These are phyloP conservation scores for Fusarium brachygibbosum DNA, from an alignment of 2,329 filamentous ascomycete genomes.

Conservation along the genomic window DNA sequence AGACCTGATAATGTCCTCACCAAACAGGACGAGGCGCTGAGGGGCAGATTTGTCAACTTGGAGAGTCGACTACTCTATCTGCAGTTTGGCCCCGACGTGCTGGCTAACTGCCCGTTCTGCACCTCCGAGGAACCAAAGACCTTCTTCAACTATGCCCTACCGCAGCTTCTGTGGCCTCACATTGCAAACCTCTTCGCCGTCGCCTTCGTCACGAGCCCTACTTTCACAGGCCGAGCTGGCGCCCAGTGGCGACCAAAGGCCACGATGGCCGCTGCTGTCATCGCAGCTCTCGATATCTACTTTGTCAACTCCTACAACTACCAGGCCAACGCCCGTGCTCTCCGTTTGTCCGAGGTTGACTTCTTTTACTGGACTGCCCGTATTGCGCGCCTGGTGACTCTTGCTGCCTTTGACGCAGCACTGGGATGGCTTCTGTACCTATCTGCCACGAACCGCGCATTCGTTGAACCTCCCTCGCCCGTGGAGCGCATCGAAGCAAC, in stretches of 20 bases:
- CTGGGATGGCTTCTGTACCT: conserved; percentile 79
- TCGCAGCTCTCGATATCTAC: conserved; percentile 76
- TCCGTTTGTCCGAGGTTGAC: conserved; percentile 74
- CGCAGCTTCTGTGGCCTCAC: conserved; percentile 81
- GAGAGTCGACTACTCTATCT: conserved; percentile 85
- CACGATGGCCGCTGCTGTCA: conserved; percentile 70
- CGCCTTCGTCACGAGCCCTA: conserved; percentile 78
- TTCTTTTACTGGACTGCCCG: conserved; percentile 79
- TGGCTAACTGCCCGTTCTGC: conserved; percentile 88
- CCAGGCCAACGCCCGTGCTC: conserved; percentile 72
- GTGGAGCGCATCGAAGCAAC: conserved; percentile 75
- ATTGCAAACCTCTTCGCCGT: conserved; percentile 80
- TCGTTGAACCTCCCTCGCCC: conserved; percentile 71
- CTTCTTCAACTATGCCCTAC: conserved; percentile 86
- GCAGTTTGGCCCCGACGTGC: conserved; percentile 80
- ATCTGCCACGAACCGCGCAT: conserved; percentile 83
- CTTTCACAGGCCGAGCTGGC: conserved; percentile 73
- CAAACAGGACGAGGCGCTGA: conserved; percentile 72
- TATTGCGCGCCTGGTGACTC: conserved; percentile 70
- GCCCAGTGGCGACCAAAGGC: conserved; percentile 78
- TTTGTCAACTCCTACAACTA: conserved; percentile 74
- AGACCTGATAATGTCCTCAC: conserved; percentile 66
- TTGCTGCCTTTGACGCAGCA: conserved; percentile 74
- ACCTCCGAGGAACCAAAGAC: conserved; percentile 73
- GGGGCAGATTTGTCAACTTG: conserved; percentile 75